These are phyloP conservation scores for Gentiana dahurica DNA, from an alignment of 257 asterid species.

Conservation along the genomic window DNA sequence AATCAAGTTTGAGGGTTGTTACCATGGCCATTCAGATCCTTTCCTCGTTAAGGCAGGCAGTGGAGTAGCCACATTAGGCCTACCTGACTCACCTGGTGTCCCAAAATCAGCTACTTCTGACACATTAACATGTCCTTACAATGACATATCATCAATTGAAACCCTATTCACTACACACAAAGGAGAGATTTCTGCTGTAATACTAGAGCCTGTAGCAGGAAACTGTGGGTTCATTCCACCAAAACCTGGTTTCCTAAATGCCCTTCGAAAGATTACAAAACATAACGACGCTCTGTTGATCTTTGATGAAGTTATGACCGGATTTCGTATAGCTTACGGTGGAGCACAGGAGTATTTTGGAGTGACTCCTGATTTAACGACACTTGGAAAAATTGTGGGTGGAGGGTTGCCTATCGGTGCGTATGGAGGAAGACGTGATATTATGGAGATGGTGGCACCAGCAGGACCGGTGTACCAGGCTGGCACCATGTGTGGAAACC, in stretches of 20 bases:
- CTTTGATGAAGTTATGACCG: constrained; percentile 97
- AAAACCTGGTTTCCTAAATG: constrained; percentile 49
- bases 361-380: constrained; percentile 86
- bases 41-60: constrained; percentile 99
- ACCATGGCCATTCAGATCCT: constrained; percentile 98
- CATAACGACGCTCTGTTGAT: constrained; percentile 62
- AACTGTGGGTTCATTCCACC: constrained; percentile 91
- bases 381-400: constrained; percentile 90
- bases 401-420: constrained; percentile 99
- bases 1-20: constrained; percentile 94
- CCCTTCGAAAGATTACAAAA: constrained; percentile 48
- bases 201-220: constrained; percentile 94
- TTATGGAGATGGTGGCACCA: constrained; percentile 99
- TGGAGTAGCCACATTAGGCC: constrained; percentile 96
- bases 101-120: constrained; percentile 66
- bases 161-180: constrained; percentile 62
- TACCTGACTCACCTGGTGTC: constrained; percentile 97
- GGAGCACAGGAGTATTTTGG: constrained; percentile 98
- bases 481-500: constrained; percentile 95
- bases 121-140: constrained; percentile 78
- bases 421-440: constrained; percentile 90
- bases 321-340: constrained; percentile 79
- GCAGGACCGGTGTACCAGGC: constrained; percentile 99
- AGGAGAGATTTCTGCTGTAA: constrained; percentile 68
- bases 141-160: constrained; percentile 53